Evolutionary conservation across 441 rosid genomes (phyloP).

Genomic region (Croton laevigatus): DNA sequence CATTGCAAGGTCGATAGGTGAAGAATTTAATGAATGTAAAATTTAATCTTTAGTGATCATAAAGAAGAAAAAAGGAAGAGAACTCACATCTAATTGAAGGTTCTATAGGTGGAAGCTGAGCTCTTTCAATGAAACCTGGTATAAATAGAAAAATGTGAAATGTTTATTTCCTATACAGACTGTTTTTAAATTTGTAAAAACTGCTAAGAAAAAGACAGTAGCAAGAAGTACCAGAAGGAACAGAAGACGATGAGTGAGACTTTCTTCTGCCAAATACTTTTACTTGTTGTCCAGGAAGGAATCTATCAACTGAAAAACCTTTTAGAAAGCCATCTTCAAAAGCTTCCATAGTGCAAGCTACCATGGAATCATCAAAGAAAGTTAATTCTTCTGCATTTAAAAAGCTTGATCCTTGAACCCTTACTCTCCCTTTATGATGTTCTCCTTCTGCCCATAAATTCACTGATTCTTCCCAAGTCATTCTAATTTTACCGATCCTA

Average conservation of each 20-base stretch:
- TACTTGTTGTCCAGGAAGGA: conserved; percentile 75
- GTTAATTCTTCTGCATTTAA: conserved; percentile 81
- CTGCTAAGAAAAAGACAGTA: conserved; percentile 1
- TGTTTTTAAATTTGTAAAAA: conserved; percentile 6
- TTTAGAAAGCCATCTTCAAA: conserved; percentile 70
- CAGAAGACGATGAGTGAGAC: conserved; percentile 27
- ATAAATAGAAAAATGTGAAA: conserved; percentile 14
- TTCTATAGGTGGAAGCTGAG: conserved; percentile 53
- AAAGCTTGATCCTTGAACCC: conserved; percentile 73
- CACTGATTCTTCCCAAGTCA: conserved; percentile 95
- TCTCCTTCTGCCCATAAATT: conserved; percentile 96
- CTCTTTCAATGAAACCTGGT: conserved; percentile 55
- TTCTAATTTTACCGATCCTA: conserved; percentile 80
- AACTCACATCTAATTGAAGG: conserved; percentile 52
- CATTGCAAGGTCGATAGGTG: too few relatives aligned
- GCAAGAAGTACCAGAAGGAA: too few relatives aligned
- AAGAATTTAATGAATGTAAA: too few relatives aligned
- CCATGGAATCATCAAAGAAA: conserved; percentile 78
- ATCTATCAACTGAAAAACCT: conserved; percentile 92
- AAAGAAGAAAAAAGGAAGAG: neutral
- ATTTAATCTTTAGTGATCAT: too few relatives aligned
- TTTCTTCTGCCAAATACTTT: conserved; percentile 85
- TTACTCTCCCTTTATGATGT: conserved; percentile 67
- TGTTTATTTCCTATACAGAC: conserved; percentile 31
- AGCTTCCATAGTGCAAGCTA: conserved; percentile 81